Conservation (phyloP, 257 asterid species). For the Fraxinus anomala region DNA sequence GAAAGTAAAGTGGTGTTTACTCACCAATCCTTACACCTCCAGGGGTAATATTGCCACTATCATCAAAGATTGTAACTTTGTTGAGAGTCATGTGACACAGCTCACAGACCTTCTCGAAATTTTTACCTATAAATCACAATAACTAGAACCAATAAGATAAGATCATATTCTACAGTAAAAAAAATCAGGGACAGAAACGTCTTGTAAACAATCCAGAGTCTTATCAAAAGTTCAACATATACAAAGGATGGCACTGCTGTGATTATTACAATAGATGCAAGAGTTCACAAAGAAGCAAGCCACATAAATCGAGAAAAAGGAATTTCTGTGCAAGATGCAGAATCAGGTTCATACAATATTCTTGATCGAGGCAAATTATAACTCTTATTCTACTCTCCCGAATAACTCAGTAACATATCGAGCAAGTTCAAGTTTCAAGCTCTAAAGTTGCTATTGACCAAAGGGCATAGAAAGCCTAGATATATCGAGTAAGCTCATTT, state of each 20-base stretch:
- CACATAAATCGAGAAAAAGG: background rate
- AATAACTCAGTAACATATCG: background rate
- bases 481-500: no score
- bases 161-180: slow-evolving; percentile 3
- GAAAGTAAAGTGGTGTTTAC: slow-evolving; percentile 23
- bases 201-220: slow-evolving; percentile 5
- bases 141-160: slow-evolving; percentile 17
- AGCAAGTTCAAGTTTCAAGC: background rate
- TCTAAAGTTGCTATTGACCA: background rate
- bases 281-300: background rate
- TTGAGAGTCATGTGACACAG: slow-evolving; percentile 75
- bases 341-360: background rate
- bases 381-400: background rate
- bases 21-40: slow-evolving; percentile 85
- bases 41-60: slow-evolving; percentile 68
- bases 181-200: slow-evolving; percentile 3
- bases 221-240: background rate
- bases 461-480: background rate
- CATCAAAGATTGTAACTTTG: slow-evolving; percentile 72
- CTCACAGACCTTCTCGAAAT: slow-evolving; percentile 81
- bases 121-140: slow-evolving; percentile 53
- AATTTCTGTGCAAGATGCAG: background rate
- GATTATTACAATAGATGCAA: background rate
- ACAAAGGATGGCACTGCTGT: background rate
- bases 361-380: background rate